phyloP scores from a whole-genome alignment of 2,329 filamentous ascomycete species.

The Fonsecaea erecta region DNA sequence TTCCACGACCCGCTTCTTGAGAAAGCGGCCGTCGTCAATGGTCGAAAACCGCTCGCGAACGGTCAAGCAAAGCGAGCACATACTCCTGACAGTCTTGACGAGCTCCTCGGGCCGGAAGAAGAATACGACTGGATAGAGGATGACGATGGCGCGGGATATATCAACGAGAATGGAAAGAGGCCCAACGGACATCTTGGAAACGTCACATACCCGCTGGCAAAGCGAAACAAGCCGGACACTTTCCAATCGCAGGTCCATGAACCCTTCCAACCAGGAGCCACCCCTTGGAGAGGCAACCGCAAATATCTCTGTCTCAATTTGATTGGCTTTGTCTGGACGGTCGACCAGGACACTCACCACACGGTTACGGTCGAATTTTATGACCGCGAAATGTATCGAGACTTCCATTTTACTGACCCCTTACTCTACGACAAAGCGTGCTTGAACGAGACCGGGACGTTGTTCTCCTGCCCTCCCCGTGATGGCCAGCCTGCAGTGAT shows the following conservation, averaged over 20 bases:
- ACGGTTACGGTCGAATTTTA: conserved; percentile 98
- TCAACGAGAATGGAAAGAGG: conserved; percentile 68
- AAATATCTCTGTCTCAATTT: conserved; percentile 93
- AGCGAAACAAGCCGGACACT: conserved; percentile 55
- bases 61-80: conserved; percentile 60
- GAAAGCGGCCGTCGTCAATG: conserved; percentile 63
- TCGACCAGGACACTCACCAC: conserved; percentile 90
- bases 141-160: conserved; percentile 91
- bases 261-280: conserved; percentile 90
- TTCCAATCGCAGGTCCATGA: conserved; percentile 74
- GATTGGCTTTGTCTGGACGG: conserved; percentile 94
- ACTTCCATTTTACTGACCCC: conserved; percentile 97
- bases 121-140: conserved; percentile 88
- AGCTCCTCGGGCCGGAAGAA: conserved; percentile 70
- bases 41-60: conserved; percentile 60
- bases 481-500: conserved; percentile 71
- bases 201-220: conserved; percentile 51
- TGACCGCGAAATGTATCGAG: conserved; percentile 85
- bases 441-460: conserved; percentile 60
- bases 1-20: conserved; percentile 79
- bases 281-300: conserved; percentile 91
- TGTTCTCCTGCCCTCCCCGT: conserved; percentile 47
- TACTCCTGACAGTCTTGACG: conserved; percentile 79
- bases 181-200: conserved; percentile 56
- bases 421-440: conserved; percentile 97